Evolutionary conservation across 306 rosid species (phyloP).

Genomic region (Cucurbita maxima): DNA sequence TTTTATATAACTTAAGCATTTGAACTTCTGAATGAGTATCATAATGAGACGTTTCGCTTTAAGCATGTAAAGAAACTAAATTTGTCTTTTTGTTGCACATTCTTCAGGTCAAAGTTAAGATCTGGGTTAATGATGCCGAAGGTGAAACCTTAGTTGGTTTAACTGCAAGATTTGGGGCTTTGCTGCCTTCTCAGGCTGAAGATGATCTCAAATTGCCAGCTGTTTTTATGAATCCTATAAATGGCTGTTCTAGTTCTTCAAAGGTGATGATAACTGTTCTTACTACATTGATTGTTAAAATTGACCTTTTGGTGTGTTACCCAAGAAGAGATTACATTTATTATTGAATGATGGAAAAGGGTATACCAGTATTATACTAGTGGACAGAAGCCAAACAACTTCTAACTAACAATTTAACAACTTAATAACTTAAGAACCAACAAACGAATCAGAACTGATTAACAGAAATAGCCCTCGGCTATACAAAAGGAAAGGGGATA

Average conservation of each 20-base stretch:
- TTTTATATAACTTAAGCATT: neutral
- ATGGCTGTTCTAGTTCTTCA: slow-evolving; percentile 51
- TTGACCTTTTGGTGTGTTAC: neutral
- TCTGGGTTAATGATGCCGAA: slow-evolving; percentile 45
- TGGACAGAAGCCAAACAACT: too few species aligned
- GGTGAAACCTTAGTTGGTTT: slow-evolving; percentile 26
- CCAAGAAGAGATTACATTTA: neutral
- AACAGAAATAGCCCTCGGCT: neutral
- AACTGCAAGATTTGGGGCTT: slow-evolving; percentile 60
- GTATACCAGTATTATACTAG: neutral
- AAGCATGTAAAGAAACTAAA: neutral
- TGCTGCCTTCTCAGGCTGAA: slow-evolving; percentile 29
- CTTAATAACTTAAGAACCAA: neutral
- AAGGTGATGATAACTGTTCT: slow-evolving; percentile 23
- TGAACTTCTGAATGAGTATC: neutral
- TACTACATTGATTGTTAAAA: neutral
- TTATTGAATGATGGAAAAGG: neutral
- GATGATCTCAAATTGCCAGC: slow-evolving; percentile 24
- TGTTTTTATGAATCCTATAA: slow-evolving; percentile 34
- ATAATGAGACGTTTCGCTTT: neutral
- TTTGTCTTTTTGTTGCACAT: neutral
- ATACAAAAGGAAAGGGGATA: neutral
- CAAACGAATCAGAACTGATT: neutral
- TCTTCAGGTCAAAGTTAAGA: slow-evolving; percentile 51
- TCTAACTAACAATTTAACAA: neutral